phyloP scores from a whole-genome alignment of 2,329 filamentous ascomycete species.

The Ceratocystis lukuohia region DNA sequence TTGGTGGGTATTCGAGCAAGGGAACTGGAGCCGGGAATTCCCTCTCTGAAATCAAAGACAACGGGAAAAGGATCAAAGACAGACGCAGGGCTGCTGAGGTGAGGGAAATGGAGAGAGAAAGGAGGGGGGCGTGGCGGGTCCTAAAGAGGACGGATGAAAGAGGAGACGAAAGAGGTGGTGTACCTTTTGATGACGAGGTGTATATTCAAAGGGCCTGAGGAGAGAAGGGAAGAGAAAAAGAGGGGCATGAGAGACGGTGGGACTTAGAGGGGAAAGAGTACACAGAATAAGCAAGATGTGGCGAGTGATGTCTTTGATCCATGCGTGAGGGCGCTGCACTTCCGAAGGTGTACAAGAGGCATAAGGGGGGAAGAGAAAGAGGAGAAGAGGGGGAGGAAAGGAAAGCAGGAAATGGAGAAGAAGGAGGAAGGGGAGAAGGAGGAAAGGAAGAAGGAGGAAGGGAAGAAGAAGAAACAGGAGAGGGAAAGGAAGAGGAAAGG shows the following conservation, averaged over 20 bases:
- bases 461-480: no score
- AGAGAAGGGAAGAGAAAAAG: neutral
- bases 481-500: no score
- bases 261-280: neutral
- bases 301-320: slow-evolving; percentile 12
- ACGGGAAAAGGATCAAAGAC: neutral
- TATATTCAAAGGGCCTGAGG: neutral
- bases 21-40: slow-evolving; percentile 1
- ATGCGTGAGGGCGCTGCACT: slow-evolving; percentile 11
- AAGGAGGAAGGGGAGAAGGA: neutral
- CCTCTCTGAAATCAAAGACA: neutral
- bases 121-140: neutral
- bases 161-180: neutral
- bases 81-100: neutral
- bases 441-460: no score
- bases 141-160: neutral
- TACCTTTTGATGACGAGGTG: neutral
- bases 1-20: neutral
- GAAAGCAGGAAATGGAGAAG: neutral
- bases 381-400: neutral
- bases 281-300: slow-evolving; percentile 13
- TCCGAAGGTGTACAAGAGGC: neutral
- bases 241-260: neutral
- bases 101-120: neutral
- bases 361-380: neutral